A percentile compares a stretch with the other conserved stretches of the same genome.
phyloP scores from a whole-genome alignment of 192 early-diverging fungal species.

The Geosiphon pyriformis region DNA sequence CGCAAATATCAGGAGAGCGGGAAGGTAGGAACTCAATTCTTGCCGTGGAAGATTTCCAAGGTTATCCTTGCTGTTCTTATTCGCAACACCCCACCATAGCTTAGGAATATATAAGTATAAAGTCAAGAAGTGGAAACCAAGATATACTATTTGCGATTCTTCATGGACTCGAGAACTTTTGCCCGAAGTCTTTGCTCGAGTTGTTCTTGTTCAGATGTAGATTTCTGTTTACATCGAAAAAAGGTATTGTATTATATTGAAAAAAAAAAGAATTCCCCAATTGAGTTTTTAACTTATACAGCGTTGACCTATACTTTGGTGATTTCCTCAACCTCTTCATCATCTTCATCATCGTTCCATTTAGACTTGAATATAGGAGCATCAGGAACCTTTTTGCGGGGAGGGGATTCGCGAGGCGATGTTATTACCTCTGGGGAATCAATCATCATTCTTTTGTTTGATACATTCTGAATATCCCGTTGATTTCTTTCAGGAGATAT shows the following conservation, averaged over 20 bases:
- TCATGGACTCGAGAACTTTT: slow-evolving; percentile 21
- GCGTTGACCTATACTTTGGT: slow-evolving; percentile 1
- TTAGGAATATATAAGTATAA: too few species aligned
- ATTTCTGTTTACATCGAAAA: slow-evolving; percentile 3
- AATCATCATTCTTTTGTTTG: slow-evolving; percentile 7
- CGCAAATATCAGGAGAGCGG: too few species aligned
- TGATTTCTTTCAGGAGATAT: slow-evolving; percentile 2
- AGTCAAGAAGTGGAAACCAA: too few species aligned
- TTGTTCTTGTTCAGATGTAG: slow-evolving; percentile 12
- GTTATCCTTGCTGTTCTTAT: too few species aligned
- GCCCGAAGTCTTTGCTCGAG: slow-evolving; percentile 18
- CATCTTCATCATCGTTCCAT: slow-evolving; percentile 23
- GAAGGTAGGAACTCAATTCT: too few species aligned
- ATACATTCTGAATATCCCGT: background rate
- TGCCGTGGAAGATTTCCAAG: too few species aligned
- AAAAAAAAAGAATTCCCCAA: too few species aligned
- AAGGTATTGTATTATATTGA: too few species aligned
- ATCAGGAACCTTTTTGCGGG: slow-evolving; percentile 8
- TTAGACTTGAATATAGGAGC: slow-evolving; percentile 23
- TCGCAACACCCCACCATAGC: too few species aligned
- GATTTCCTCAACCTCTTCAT: slow-evolving; percentile 7
- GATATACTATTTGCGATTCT: slow-evolving; percentile 6
- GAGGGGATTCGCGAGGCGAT: slow-evolving; percentile 1
- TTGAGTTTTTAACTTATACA: too few species aligned
- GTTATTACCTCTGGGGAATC: background rate